Conservation (phyloP, 2,329 filamentous ascomycete genomes). For the Cladophialophora chaetospira region DNA sequence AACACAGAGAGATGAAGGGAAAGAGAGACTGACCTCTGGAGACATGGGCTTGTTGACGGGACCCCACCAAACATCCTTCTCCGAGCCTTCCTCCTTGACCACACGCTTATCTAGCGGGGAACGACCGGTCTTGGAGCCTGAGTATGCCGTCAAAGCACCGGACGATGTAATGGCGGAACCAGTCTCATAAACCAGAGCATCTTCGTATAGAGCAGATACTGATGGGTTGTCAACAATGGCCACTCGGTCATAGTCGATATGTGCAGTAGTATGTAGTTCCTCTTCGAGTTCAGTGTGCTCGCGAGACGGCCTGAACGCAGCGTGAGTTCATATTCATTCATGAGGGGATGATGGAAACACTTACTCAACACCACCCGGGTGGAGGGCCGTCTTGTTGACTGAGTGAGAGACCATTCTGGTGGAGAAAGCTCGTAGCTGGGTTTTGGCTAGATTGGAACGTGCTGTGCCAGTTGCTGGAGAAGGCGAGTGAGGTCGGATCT, state of each 20-base stretch:
- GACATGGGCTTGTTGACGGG: conserved; percentile 99
- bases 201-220: conserved; percentile 94
- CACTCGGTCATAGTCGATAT: conserved; percentile 99
- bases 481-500: conserved; percentile 31
- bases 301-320: conserved; percentile 61
- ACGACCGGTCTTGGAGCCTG: conserved; percentile 94
- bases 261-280: conserved; percentile 93
- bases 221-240: conserved; percentile 96
- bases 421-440: conserved; percentile 27
- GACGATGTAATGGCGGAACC: conserved; percentile 96
- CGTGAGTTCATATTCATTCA: conserved; percentile 16
- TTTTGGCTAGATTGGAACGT: conserved; percentile 32
- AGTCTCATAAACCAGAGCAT: conserved; percentile 94
- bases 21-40: conserved; percentile 72
- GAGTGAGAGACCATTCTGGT: conserved; percentile 52
- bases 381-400: conserved; percentile 89
- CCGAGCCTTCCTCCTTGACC: conserved; percentile 84
- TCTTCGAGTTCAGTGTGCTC: conserved; percentile 98
- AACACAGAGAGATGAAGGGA: conserved; percentile 21
- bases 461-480: conserved; percentile 30
- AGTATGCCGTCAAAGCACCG: conserved; percentile 95
- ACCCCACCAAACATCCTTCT: conserved; percentile 97
- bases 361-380: conserved; percentile 87
- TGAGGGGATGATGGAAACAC: conserved; percentile 43
- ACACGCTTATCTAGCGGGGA: conserved; percentile 97